These are phyloP conservation scores for Chytridiales sp. DNA, from an alignment of 371 early-diverging fungal genomes.

Conservation along the genomic window DNA sequence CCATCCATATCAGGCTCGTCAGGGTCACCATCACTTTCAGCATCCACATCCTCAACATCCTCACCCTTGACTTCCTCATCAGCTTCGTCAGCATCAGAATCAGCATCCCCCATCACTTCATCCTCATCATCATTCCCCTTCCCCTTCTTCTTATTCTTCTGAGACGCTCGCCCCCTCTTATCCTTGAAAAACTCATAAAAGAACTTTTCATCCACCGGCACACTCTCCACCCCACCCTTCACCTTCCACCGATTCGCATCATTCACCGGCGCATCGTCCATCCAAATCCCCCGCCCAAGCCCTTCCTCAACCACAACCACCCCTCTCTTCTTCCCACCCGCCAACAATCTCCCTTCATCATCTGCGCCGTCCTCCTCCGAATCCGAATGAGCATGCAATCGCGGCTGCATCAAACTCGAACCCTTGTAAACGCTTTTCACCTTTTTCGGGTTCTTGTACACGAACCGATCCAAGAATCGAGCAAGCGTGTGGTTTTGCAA, in stretches of 20 bases:
- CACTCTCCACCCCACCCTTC: constrained; percentile 33
- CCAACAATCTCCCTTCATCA: constrained; percentile 43
- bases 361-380: constrained; percentile 6
- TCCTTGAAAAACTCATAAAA: constrained; percentile 79
- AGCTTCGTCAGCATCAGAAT: constrained; percentile 26
- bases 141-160: constrained; percentile 41
- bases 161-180: constrained; percentile 8
- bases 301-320: constrained; percentile 39
- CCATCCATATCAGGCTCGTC: constrained; percentile 26
- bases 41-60: constrained; percentile 44
- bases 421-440: constrained; percentile 43
- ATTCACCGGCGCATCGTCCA: constrained; percentile 47
- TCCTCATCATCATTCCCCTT: constrained; percentile 45
- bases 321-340: constrained; percentile 51
- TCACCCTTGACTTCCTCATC: constrained; percentile 39
- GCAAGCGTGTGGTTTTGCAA: constrained; percentile 86
- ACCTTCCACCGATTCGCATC: constrained; percentile 17
- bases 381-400: constrained; percentile 14
- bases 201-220: constrained; percentile 60
- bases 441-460: constrained; percentile 92
- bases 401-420: constrained; percentile 59
- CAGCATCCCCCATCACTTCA: constrained; percentile 22
- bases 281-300: constrained; percentile 25
- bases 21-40: constrained; percentile 40
- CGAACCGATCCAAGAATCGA: constrained; percentile 94